These are phyloP conservation scores for Zygnema cylindricum DNA, from an alignment of 139 green algal genomes.

Conservation along the genomic window DNA sequence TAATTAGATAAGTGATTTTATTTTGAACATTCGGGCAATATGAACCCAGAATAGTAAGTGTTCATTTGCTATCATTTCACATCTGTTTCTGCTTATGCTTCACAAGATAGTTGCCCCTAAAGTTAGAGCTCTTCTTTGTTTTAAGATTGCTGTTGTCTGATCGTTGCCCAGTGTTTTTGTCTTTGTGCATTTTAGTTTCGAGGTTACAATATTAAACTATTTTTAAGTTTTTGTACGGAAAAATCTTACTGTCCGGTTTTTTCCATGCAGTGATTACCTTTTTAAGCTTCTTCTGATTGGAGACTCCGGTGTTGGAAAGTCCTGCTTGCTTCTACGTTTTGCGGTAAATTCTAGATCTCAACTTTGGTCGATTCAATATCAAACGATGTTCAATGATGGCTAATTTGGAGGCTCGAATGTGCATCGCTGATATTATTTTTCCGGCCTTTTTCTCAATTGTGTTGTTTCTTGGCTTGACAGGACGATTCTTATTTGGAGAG, in stretches of 20 bases:
- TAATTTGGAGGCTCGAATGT: background rate
- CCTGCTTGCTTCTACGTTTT: constrained; percentile 61
- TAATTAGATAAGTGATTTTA: too few relatives aligned
- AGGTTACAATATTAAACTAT: background rate
- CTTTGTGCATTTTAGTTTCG: background rate
- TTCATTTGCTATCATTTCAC: too few relatives aligned
- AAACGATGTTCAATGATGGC: background rate
- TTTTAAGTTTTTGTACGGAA: constrained; percentile 8
- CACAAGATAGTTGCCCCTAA: too few relatives aligned
- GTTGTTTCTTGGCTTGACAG: constrained; percentile 72
- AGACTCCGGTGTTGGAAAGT: constrained; percentile 57
- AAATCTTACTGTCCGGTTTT: constrained; percentile 20
- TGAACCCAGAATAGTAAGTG: constrained; percentile 36
- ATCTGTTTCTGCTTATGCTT: too few relatives aligned
- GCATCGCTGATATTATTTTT: background rate
- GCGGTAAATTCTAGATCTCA: constrained; percentile 24
- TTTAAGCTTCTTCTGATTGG: constrained; percentile 70
- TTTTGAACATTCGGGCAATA: too few relatives aligned
- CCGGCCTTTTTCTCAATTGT: background rate
- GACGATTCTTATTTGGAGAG: constrained; percentile 99
- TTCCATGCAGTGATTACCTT: constrained; percentile 66
- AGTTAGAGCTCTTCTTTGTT: too few relatives aligned
- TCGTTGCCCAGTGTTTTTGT: background rate
- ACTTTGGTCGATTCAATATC: too few relatives aligned
- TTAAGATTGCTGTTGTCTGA: background rate